A percentile compares a stretch with the other conserved stretches of the same genome.
Evolutionary conservation across 768 basidiomycete genomes (phyloP).

Genomic region (Serendipita sp.): DNA sequence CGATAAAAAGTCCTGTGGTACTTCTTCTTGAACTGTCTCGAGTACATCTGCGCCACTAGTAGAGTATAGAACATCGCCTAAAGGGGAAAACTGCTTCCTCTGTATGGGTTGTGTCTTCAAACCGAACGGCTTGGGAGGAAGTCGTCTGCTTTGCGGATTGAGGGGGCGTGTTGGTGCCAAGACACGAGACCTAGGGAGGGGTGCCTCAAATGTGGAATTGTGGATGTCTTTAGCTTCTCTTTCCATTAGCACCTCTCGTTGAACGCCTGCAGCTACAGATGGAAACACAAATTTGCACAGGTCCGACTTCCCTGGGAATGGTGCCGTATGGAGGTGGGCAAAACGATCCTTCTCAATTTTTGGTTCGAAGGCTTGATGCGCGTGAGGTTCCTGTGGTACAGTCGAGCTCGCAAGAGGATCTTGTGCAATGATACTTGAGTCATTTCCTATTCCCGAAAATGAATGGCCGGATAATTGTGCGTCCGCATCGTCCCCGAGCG

Average conservation of each 20-base stretch:
- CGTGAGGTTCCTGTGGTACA: too few relatives aligned
- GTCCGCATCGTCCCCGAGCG: too few relatives aligned
- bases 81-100: not conserved
- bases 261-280: not conserved
- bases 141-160: not conserved
- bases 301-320: not conserved
- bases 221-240: not conserved
- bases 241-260: not conserved
- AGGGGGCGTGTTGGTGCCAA: not conserved
- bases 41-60: not conserved
- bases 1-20: not conserved
- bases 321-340: not conserved
- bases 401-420: too few relatives aligned
- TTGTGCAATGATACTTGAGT: too few relatives aligned
- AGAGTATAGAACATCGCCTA: not conserved
- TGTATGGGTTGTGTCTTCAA: not conserved
- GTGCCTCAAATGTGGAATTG: too few relatives aligned
- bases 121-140: not conserved
- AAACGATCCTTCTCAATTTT: not conserved
- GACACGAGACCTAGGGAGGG: not conserved
- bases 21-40: not conserved
- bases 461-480: too few relatives aligned
- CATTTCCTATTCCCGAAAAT: too few relatives aligned
- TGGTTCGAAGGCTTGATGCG: not conserved
- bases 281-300: not conserved